Conservation (phyloP, 306 rosid genomes). For the Dalbergia oliveri region DNA sequence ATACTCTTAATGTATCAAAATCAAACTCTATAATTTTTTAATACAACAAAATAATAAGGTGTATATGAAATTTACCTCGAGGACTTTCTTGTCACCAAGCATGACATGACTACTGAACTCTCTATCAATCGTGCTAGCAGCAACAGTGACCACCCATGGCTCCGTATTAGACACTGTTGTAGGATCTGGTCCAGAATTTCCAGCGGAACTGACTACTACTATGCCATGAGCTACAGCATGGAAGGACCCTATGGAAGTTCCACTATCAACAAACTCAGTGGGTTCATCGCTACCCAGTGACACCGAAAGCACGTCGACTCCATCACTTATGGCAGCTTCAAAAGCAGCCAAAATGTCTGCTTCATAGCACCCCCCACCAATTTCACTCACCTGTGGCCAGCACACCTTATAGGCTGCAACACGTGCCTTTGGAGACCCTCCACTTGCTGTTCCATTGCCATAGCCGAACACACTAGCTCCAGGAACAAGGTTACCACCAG, state of each 20-base stretch:
- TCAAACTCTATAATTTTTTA: too few species aligned
- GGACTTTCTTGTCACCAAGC: conserved; percentile 50
- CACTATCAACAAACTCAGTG: conserved; percentile 27
- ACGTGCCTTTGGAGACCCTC: conserved; percentile 73
- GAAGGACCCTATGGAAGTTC: conserved; percentile 55
- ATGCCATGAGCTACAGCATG: conserved; percentile 58
- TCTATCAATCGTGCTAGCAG: conserved; percentile 66
- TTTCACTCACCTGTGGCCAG: conserved; percentile 43
- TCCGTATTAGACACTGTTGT: conserved; percentile 40
- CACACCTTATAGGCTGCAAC: conserved; percentile 80
- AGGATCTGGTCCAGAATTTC: conserved; percentile 54
- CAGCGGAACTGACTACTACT: conserved; percentile 59
- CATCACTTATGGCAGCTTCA: conserved; percentile 68
- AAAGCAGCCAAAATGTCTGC: conserved; percentile 68
- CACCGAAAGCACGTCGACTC: conserved; percentile 63
- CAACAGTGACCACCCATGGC: conserved; percentile 70
- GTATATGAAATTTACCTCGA: conserved; percentile 32
- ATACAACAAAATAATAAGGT: too few species aligned
- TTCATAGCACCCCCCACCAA: conserved; percentile 49
- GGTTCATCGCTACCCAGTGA: conserved; percentile 49
- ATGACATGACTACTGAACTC: conserved; percentile 45
- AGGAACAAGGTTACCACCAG: conserved; percentile 62
- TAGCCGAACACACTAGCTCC: conserved; percentile 53
- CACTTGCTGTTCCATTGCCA: conserved; percentile 72
- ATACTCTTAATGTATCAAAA: too few species aligned